phyloP scores from a whole-genome alignment of 257 asterid genomes.

The Solanum ahanhuiri region DNA sequence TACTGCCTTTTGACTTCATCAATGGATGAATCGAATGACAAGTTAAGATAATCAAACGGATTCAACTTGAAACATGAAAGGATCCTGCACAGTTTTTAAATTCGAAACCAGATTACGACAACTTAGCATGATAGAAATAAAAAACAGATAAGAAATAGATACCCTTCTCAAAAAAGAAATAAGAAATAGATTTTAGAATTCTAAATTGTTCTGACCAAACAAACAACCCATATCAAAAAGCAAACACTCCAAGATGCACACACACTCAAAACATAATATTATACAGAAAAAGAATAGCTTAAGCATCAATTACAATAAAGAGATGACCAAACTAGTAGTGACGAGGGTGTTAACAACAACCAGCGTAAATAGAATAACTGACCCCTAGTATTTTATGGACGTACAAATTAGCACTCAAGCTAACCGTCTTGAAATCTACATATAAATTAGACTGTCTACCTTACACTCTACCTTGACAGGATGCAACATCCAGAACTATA shows the following conservation, averaged over 20 bases:
- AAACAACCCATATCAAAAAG: not conserved
- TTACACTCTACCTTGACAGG: not conserved
- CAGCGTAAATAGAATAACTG: not conserved
- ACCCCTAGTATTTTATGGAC: not conserved
- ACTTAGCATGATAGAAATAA: not conserved
- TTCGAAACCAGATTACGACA: not conserved
- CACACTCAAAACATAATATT: not conserved
- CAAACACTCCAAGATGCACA: not conserved
- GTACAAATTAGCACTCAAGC: not conserved
- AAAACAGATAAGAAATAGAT: not conserved
- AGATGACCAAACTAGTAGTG: not conserved
- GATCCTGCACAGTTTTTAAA: conserved; percentile 46
- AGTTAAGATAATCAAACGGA: conserved; percentile 85
- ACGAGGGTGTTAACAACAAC: not conserved
- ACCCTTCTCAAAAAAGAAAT: not conserved
- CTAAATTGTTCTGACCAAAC: not conserved
- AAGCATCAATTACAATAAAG: not conserved
- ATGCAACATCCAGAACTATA: not conserved
- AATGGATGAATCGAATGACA: conserved; percentile 65
- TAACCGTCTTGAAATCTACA: not conserved
- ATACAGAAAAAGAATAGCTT: not conserved
- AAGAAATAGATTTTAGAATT: not conserved
- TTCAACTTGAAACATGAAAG: conserved; percentile 97
- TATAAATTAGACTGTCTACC: not conserved
- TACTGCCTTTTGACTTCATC: conserved; percentile 85